phyloP scores from a whole-genome alignment of 352 stramenopile species.

The Phytophthora pistaciae region DNA sequence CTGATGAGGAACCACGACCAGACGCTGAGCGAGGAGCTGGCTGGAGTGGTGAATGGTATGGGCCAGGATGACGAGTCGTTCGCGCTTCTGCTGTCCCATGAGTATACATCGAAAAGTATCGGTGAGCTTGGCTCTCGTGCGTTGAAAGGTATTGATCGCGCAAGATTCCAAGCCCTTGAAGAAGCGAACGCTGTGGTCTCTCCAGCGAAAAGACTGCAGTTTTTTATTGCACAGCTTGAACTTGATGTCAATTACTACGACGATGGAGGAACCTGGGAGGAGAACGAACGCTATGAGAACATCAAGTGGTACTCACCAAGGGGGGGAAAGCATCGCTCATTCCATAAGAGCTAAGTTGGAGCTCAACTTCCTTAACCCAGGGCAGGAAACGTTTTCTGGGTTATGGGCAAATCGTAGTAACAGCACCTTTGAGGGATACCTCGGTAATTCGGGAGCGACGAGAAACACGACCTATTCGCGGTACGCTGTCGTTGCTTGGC shows the following conservation, averaged over 20 bases:
- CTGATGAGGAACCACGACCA: constrained; percentile 9
- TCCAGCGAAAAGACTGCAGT: constrained; percentile 11
- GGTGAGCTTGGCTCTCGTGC: constrained; percentile 9
- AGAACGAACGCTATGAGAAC: constrained; percentile 14
- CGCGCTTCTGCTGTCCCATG: constrained; percentile 17
- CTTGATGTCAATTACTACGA: constrained; percentile 24
- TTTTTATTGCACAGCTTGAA: constrained; percentile 21
- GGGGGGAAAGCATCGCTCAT: neutral
- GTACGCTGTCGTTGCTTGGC: constrained; percentile 12
- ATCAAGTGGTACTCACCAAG: constrained; percentile 13
- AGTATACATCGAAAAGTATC: constrained; percentile 22
- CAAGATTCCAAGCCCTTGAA: constrained; percentile 18
- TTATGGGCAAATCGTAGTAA: constrained; percentile 20
- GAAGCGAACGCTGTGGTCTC: constrained; percentile 12
- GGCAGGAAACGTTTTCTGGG: constrained; percentile 8
- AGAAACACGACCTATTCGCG: constrained; percentile 26
- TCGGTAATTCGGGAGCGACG: constrained; percentile 26
- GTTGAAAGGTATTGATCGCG: constrained; percentile 26
- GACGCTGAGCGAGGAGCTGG: neutral
- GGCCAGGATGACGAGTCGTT: constrained; percentile 34
- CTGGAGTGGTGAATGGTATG: neutral
- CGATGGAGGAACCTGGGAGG: constrained; percentile 8
- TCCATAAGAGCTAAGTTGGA: neutral
- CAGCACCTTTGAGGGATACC: constrained; percentile 27
- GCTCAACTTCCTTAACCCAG: constrained; percentile 26